Base-by-base conservation (phyloP, 164 flowering plant genomes). In the Aristolochia fimbriata region DNA sequence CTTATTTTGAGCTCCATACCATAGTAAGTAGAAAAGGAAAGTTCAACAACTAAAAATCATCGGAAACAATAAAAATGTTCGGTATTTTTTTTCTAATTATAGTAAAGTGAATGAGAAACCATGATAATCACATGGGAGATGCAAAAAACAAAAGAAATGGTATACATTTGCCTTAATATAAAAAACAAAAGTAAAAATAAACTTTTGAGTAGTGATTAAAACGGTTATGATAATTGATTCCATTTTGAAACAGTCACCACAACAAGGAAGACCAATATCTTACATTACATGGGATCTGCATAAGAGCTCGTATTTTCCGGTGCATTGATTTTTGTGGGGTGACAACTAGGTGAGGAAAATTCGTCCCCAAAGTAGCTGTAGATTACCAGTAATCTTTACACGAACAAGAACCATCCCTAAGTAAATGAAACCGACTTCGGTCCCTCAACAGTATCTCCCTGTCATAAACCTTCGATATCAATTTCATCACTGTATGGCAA, bases 251-350 rank as follows among this genome's bases (percentile, higher is more conserved):
- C 41, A 7, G 30, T 22, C 30, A 27, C 24, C 21, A 24, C n/a
- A 46, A 16, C n/a, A 17, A 6, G 51, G 50, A 16, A 47, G 15
- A 9, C 21, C 41, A 20, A 21, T 16, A 49, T 13, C 8, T 12
- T 83, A 91, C 98, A 88, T 12, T 83, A 91, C 98, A 88, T 24
- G 98, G 95, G 62, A 92, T 87, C 65, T 88, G 93, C 23, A 71
- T 83, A 53, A 88, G 91, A 59, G 92, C 82, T 3, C 69, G 78
- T 73, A 92, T 71, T 92, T 92, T 62, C 66, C 68, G 19, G 95
- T 92, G 85, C 98, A 92, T 57, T 84, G 72, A 54, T 60, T 81
- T 15, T 81, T 77, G 24, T 96, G 87, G 87, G 96, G 96, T 19
- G 80, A 72, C 50, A 79, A 63, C 96, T 96, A 91, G n/a, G n/a